Evolutionary conservation across 257 asterid species (phyloP), one percentile per base, ranked within the genome.

Genomic region (Solanum medicagineum): DNA sequence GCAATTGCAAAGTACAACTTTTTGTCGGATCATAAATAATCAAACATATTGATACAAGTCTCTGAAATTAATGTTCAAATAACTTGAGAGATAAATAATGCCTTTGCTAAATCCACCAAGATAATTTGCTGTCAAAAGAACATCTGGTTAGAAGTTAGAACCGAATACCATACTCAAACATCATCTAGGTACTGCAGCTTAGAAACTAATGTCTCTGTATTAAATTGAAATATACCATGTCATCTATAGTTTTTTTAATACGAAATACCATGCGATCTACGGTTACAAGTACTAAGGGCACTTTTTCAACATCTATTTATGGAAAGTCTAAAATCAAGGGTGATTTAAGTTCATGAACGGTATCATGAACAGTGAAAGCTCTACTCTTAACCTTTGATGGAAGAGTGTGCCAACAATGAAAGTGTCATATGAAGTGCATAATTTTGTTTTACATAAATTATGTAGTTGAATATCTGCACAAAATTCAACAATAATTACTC

Each of bases 151-250:
- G 45, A 51, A 77, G 62, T 26, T 53, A 77, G 45, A 51, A 77
- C 42, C 82, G 15, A 77, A 77, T 75, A 49, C 20, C n/a, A 16
- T 45, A 16, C 20, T 47, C 26, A 57, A 57, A 57, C 24, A 57
- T 57, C 88, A 86, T 87, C 59, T 84, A 93, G 89, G 88, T 93
- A 74, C 62, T 49, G 40, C 60, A 47, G n/a, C 62, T 49, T 47
- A 24, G 22, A 51, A 75, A 49, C 82, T 49, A 75, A 75, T 75
- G 26, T 24, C 80, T 40, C 29, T 44, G 10, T 15, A 16, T 49
- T 75, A 24, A 49, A 44, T 75, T 75, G 62, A 75, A 44, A 49
- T 51, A 49, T 24, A 47, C 62, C 82, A 24, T 51, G 82, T 77
- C 47, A 77, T 14, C 42, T 74, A 26, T 10, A 51, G 45, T 75